Evolutionary conservation across 1,139 yeast species (phyloP).

Genomic region (Pichia sp.): DNA sequence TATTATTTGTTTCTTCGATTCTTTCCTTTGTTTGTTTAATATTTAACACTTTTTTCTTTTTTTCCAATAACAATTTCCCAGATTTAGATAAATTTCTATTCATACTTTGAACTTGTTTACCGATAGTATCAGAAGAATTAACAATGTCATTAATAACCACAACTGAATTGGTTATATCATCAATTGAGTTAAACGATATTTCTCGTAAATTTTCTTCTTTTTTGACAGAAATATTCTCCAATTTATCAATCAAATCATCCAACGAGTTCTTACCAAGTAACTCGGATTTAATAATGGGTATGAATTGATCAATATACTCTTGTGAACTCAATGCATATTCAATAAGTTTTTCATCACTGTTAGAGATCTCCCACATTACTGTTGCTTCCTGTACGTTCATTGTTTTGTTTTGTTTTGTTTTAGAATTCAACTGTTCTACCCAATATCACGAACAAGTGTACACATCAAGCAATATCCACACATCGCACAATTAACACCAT

Average conservation of each 20-base stretch:
- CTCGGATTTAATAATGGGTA: conserved; percentile 73
- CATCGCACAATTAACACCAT: too few relatives aligned
- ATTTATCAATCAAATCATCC: conserved; percentile 47
- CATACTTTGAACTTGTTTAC: conserved; percentile 46
- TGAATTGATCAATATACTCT: conserved; percentile 72
- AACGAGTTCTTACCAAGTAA: conserved; percentile 46
- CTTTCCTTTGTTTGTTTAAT: conserved; percentile 54
- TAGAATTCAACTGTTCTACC: too few relatives aligned
- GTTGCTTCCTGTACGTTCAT: not conserved
- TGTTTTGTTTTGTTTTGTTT: not conserved
- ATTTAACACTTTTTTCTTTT: conserved; percentile 50
- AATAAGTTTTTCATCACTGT: conserved; percentile 20
- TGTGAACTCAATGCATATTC: conserved; percentile 48
- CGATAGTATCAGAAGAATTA: conserved; percentile 46
- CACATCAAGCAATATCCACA: too few relatives aligned
- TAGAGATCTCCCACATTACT: not conserved
- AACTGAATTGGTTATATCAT: conserved; percentile 48
- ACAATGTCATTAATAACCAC: conserved; percentile 55
- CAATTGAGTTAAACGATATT: conserved; percentile 58
- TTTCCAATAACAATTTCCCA: conserved; percentile 55
- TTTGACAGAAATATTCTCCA: conserved; percentile 44
- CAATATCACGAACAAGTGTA: too few relatives aligned
- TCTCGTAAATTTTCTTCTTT: conserved; percentile 62
- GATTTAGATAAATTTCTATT: conserved; percentile 52
- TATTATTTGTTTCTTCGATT: conserved; percentile 56